Evolutionary conservation across 805 yeast genomes (phyloP), one percentile per base, ranked within the genome.

Genomic region (Allodekkera sacchari): DNA sequence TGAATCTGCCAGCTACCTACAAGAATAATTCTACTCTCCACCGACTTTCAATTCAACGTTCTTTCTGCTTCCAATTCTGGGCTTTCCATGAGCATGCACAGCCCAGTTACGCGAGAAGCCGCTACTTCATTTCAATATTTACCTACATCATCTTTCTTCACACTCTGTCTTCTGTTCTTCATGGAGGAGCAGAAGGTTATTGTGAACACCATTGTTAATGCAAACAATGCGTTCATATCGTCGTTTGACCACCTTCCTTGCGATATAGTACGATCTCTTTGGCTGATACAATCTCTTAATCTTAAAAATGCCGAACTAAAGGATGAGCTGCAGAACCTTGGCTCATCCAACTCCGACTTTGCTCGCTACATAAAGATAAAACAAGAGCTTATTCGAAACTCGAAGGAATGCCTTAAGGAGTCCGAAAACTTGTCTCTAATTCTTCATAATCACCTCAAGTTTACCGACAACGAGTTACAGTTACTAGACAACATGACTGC

Each of bases 191-290:
- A n/a, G n/a, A 21, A 34, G 12, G 32, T 38, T 5, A 28, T 43
- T 2, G 55, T 48, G 22, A 47, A 48, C 28, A 47, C 55, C 0
- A 45, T 55, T 13, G 39, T 47, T n/a, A 47, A 48, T 20, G 55
- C 55, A 1, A 48, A 49, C 24, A 55, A 55, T 35, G 57, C 57
- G 13, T 55, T 57, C 33, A 54, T 57, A 9, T 57, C 60, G 6
- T 53, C 56, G 8, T 40, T 59, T 32, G 64, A 59, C 34, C 64
- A 59, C 35, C 32, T 59, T 11, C 64, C 64, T 1, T 59, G 64
- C 36, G 64, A 59, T 32, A 38, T 59, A 7, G 58, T 55, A 14
- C 37, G 62, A 25, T 54, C 58, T 3, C 33, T 59, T 28, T 59
- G 64, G 64, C 22, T 59, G 7, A 48, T 55, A 5, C 64, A 59